These are phyloP conservation scores for Amanita pseudoporphyria DNA, from an alignment of 768 basidiomycete species.

Conservation along the genomic window DNA sequence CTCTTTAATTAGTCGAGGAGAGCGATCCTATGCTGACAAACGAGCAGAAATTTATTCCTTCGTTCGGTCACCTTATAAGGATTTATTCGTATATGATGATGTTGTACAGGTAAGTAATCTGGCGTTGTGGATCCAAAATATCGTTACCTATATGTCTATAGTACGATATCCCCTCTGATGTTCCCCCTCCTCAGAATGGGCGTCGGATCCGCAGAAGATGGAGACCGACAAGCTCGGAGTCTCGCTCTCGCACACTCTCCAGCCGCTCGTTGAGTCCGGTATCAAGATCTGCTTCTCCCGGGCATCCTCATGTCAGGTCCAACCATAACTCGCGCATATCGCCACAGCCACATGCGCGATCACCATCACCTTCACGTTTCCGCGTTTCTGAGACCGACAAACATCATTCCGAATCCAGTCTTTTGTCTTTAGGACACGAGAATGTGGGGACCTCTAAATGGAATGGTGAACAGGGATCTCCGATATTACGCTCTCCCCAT, in stretches of 20 bases:
- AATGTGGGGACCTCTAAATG: neutral
- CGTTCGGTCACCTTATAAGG: slow-evolving; percentile 80
- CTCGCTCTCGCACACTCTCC: slow-evolving; percentile 18
- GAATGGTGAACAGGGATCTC: neutral
- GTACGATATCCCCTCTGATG: slow-evolving; percentile 48
- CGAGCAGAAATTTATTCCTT: slow-evolving; percentile 77
- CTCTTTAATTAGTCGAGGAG: slow-evolving; percentile 3
- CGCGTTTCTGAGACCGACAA: slow-evolving; percentile 16
- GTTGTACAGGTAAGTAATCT: slow-evolving; percentile 57
- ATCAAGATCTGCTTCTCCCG: neutral
- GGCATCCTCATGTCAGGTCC: neutral
- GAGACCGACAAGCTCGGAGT: slow-evolving; percentile 19
- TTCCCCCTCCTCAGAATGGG: slow-evolving; percentile 27
- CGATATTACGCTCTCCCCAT: neutral
- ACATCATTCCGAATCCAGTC: neutral
- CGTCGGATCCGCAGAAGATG: slow-evolving; percentile 17
- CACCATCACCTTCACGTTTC: slow-evolving; percentile 26
- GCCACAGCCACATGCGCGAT: slow-evolving; percentile 13
- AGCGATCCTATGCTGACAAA: neutral
- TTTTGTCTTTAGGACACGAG: too few relatives aligned
- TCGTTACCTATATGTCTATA: slow-evolving; percentile 18
- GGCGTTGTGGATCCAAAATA: neutral
- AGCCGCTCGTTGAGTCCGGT: neutral
- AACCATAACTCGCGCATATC: neutral
- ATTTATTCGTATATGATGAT: slow-evolving; percentile 74